Conservation (phyloP, 1,284 basidiomycete genomes). For the Cutaneotrichosporon sp. region DNA sequence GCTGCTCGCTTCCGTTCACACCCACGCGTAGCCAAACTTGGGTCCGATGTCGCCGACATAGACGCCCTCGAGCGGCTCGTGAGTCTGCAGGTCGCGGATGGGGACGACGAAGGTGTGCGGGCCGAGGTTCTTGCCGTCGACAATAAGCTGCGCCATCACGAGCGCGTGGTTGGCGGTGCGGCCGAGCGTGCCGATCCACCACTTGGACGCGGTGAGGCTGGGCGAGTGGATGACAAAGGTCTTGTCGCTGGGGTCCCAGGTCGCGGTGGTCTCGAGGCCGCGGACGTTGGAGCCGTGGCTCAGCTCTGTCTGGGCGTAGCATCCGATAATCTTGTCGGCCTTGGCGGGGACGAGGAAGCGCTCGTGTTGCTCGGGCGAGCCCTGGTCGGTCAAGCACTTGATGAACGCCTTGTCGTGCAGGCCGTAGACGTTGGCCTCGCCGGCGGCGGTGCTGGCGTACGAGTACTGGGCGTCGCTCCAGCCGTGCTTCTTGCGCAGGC, state of each 20-base stretch:
- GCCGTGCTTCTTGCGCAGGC: slow-evolving; percentile 18
- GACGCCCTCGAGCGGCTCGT: slow-evolving; percentile 57
- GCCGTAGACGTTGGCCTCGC: slow-evolving; percentile 23
- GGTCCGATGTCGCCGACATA: slow-evolving; percentile 62
- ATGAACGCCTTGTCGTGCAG: slow-evolving; percentile 25
- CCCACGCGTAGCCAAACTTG: slow-evolving; percentile 62
- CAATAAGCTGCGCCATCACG: slow-evolving; percentile 60
- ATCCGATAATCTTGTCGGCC: slow-evolving; percentile 54
- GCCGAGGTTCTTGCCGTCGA: slow-evolving; percentile 59
- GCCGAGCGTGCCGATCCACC: slow-evolving; percentile 63
- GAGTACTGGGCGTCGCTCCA: slow-evolving; percentile 22
- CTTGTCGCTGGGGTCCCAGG: slow-evolving; percentile 59
- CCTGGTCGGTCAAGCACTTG: slow-evolving; percentile 22
- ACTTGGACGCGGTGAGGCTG: slow-evolving; percentile 57
- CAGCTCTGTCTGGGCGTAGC: slow-evolving; percentile 60
- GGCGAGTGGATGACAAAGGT: slow-evolving; percentile 62
- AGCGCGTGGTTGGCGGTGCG: slow-evolving; percentile 61
- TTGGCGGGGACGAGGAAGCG: slow-evolving; percentile 24
- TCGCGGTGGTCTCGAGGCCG: slow-evolving; percentile 62
- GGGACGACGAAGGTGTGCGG: slow-evolving; percentile 62
- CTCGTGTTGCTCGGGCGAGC: slow-evolving; percentile 24
- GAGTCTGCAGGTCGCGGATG: slow-evolving; percentile 59
- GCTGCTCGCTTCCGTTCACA: slow-evolving; percentile 55
- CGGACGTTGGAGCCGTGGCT: slow-evolving; percentile 60
- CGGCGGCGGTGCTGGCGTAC: slow-evolving; percentile 11